These are phyloP conservation scores for Neurospora discreta DNA, from an alignment of 495 filamentous ascomycete species.

Conservation along the genomic window DNA sequence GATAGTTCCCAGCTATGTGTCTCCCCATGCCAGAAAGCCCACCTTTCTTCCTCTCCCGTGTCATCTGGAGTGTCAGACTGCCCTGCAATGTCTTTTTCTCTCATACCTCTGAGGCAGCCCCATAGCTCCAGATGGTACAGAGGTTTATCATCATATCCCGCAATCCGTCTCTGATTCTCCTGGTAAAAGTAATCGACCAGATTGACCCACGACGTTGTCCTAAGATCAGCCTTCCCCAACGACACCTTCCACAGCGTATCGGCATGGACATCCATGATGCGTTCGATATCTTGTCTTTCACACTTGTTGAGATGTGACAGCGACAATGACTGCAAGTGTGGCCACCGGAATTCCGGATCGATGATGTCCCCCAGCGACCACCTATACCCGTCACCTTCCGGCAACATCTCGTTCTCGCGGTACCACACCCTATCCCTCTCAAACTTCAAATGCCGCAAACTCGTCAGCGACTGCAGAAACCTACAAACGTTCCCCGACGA, in stretches of 20 bases:
- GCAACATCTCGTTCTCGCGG: not conserved
- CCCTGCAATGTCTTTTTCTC: not conserved
- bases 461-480: not conserved
- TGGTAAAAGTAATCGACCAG: not conserved
- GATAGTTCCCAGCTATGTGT: not conserved
- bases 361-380: not conserved
- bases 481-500: not conserved
- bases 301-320: not conserved
- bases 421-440: not conserved
- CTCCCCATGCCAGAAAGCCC: not conserved
- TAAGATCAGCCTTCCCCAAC: not conserved
- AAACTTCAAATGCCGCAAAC: not conserved
- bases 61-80: not conserved
- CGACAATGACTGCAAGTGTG: not conserved
- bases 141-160: not conserved
- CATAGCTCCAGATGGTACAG: not conserved
- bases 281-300: not conserved
- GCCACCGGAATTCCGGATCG: not conserved
- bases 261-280: not conserved
- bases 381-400: not conserved
- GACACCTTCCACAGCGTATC: not conserved
- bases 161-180: not conserved
- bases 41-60: not conserved
- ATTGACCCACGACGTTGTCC: not conserved
- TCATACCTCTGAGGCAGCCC: not conserved